These are phyloP conservation scores for Pterocarpus santalinus DNA, from an alignment of 306 rosid genomes.

Conservation along the genomic window DNA sequence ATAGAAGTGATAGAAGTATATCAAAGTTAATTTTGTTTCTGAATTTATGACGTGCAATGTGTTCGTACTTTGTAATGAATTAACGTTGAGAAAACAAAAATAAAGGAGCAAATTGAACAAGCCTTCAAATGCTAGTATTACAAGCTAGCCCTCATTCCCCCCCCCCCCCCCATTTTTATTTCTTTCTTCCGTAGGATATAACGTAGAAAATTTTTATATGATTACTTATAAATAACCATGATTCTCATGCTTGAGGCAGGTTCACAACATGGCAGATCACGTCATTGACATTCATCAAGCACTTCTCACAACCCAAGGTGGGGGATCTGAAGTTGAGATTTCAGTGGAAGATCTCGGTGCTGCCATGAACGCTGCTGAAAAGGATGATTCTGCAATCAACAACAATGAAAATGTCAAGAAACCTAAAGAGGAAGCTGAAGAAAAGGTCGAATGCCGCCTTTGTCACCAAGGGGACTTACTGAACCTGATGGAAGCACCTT, in stretches of 20 bases:
- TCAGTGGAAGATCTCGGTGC: background rate
- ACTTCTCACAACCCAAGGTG: background rate
- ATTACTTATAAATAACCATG: no score
- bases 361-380: background rate
- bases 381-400: background rate
- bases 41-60: no score
- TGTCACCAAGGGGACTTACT: conserved; percentile 43
- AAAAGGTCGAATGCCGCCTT: conserved; percentile 22
- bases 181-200: no score
- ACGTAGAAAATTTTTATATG: no score
- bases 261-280: conserved; percentile 13
- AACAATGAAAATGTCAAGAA: background rate
- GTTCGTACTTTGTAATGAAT: no score
- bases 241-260: background rate
- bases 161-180: no score
- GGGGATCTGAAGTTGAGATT: background rate
- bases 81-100: no score
- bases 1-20: no score
- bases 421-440: background rate
- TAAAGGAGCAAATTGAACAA: no score
- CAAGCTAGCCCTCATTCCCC: no score
- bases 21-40: no score
- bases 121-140: no score
- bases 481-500: conserved; percentile 38
- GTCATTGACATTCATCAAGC: background rate